Percentiles rank a stretch among this genome's conserved stretches.
Evolutionary conservation across 768 basidiomycete genomes (phyloP).

Genomic region (Melanogaster broomeanus): DNA sequence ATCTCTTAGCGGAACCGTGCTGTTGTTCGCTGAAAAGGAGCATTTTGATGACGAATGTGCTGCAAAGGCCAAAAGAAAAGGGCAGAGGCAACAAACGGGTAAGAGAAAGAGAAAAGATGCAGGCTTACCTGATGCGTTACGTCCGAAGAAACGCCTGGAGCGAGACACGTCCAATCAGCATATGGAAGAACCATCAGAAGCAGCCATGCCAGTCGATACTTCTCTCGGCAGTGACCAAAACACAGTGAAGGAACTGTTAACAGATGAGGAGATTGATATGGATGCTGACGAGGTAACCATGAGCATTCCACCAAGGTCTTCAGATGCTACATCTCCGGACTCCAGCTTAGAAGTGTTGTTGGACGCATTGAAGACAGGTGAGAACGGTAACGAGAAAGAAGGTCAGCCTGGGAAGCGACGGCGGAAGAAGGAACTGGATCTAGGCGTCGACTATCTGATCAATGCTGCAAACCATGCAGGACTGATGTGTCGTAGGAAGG

Average conservation of each 20-base stretch:
- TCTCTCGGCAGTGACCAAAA: neutral
- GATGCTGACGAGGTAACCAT: too few species aligned
- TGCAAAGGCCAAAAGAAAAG: neutral
- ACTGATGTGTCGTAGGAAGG: slow-evolving; percentile 14
- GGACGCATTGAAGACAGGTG: neutral
- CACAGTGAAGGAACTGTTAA: too few species aligned
- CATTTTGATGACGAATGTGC: slow-evolving; percentile 21
- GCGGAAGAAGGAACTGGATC: slow-evolving; percentile 9
- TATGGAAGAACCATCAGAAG: neutral
- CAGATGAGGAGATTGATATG: too few species aligned
- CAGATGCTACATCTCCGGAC: too few species aligned
- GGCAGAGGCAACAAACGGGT: neutral
- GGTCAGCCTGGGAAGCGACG: neutral
- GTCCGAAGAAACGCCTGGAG: neutral
- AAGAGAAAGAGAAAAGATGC: slow-evolving; percentile 4
- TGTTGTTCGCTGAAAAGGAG: slow-evolving; percentile 32
- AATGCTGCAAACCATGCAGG: slow-evolving; percentile 18
- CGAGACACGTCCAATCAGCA: too few species aligned
- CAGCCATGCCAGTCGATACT: neutral
- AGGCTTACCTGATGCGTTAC: neutral
- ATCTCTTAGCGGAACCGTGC: slow-evolving; percentile 14
- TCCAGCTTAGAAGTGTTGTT: neutral
- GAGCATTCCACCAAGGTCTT: too few species aligned
- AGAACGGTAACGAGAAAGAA: neutral
- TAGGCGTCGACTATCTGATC: slow-evolving; percentile 28